Evolutionary conservation across 2,329 filamentous ascomycete species (phyloP).

Genomic region (Berkeleyomyces basicola): DNA sequence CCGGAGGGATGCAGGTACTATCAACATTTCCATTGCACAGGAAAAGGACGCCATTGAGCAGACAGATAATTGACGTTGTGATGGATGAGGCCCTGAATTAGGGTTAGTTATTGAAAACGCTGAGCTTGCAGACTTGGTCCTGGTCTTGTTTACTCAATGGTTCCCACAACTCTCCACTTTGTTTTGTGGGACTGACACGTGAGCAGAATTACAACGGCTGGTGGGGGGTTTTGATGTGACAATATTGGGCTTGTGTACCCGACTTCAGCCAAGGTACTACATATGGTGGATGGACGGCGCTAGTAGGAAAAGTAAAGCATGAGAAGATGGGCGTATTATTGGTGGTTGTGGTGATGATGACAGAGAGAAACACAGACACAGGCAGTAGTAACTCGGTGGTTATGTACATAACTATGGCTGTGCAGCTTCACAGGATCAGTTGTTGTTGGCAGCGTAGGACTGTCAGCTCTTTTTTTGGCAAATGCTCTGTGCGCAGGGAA

Average conservation of each 20-base stretch:
- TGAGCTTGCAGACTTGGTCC: not conserved
- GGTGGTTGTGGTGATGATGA: too few species aligned
- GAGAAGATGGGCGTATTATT: too few species aligned
- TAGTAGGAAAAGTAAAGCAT: too few species aligned
- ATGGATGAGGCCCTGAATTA: too few species aligned
- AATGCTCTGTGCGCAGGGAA: not conserved
- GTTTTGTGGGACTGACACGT: not conserved
- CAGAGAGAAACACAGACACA: too few species aligned
- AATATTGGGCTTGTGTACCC: too few species aligned
- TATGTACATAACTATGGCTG: not conserved
- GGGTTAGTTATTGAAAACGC: too few species aligned
- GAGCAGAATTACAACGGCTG: not conserved
- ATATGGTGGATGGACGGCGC: too few species aligned
- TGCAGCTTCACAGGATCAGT: not conserved
- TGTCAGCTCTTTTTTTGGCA: conserved; percentile 3
- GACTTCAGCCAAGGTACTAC: too few species aligned
- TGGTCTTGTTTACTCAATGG: not conserved
- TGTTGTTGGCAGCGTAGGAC: not conserved
- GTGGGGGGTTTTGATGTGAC: too few species aligned
- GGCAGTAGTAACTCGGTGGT: too few species aligned
- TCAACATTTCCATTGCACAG: not conserved
- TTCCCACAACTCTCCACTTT: not conserved
- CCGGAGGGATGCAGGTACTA: not conserved
- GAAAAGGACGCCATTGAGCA: not conserved
- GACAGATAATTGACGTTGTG: not conserved